Conservation (phyloP, 1,284 basidiomycete species). For the Austropuccinia psidii region DNA sequence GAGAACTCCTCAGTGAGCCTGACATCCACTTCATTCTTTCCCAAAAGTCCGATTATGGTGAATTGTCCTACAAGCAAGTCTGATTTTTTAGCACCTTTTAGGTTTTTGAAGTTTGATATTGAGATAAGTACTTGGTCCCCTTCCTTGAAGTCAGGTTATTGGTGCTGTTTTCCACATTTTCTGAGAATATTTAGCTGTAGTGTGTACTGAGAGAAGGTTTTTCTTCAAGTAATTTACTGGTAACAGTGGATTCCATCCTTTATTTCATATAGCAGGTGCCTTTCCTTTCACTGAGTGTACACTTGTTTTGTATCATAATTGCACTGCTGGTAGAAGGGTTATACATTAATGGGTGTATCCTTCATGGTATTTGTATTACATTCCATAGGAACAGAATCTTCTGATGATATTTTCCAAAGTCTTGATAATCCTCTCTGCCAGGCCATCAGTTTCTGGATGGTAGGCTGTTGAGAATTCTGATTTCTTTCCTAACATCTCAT, state of each 20-base stretch:
- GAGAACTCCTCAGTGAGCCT: background rate
- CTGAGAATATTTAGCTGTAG: background rate
- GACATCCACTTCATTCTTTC: background rate
- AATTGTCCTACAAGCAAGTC: background rate
- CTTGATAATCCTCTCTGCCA: slow-evolving; percentile 38
- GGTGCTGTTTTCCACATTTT: background rate
- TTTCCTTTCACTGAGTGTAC: background rate
- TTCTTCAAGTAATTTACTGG: background rate
- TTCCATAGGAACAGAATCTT: background rate
- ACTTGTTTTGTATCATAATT: slow-evolving; percentile 16
- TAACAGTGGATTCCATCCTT: background rate
- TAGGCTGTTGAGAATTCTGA: slow-evolving; percentile 51
- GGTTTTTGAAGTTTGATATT: background rate
- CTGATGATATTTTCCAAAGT: slow-evolving; percentile 43
- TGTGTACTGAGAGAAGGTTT: background rate
- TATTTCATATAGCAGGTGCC: background rate
- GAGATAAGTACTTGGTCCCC: background rate
- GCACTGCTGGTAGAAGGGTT: background rate
- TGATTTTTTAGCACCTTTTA: background rate
- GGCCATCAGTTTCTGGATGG: slow-evolving; percentile 50
- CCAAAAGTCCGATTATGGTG: background rate
- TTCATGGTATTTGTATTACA: slow-evolving; percentile 12
- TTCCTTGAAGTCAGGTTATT: background rate
- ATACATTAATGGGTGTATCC: slow-evolving; percentile 18
- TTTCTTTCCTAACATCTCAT: slow-evolving; percentile 47